Conservation (phyloP, 1,284 basidiomycete species). For the Chondrostereum purpureum region DNA sequence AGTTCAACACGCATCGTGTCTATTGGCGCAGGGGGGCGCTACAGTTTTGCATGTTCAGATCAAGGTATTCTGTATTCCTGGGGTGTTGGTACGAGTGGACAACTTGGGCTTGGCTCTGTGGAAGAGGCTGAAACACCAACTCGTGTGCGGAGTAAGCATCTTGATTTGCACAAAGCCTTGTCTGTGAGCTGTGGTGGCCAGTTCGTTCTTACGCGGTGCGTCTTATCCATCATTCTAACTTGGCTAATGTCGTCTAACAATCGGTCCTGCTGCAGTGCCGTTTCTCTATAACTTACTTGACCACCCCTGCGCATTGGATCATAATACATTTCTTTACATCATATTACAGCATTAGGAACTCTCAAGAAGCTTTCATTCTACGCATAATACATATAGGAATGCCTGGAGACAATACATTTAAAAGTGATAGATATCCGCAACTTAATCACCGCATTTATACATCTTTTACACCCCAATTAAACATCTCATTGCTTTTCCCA, state of each 20-base stretch:
- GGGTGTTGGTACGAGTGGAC: slow-evolving; percentile 5
- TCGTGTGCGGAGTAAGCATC: slow-evolving; percentile 6
- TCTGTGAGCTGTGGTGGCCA: background rate
- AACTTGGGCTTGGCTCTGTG: slow-evolving; percentile 6
- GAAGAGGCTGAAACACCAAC: slow-evolving; percentile 5
- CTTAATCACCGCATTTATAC: too few species aligned
- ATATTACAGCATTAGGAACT: too few species aligned
- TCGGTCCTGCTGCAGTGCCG: too few species aligned
- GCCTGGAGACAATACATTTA: too few species aligned
- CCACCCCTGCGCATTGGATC: too few species aligned
- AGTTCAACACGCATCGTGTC: slow-evolving; percentile 1
- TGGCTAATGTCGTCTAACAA: too few species aligned
- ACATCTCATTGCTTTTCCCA: slow-evolving; percentile 36
- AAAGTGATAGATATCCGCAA: too few species aligned
- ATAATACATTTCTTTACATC: too few species aligned
- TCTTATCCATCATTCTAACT: too few species aligned
- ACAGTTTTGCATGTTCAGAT: slow-evolving; percentile 8
- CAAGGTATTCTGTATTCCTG: slow-evolving; percentile 7
- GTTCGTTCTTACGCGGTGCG: background rate
- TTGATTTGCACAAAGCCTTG: background rate
- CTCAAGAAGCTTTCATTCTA: too few species aligned
- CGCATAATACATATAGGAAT: too few species aligned
- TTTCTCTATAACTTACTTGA: too few species aligned
- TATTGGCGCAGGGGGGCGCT: slow-evolving; percentile 1
- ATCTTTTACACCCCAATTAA: slow-evolving; percentile 27